phyloP scores from a whole-genome alignment of 164 flowering plant genomes.

The Liriodendron chinense region DNA sequence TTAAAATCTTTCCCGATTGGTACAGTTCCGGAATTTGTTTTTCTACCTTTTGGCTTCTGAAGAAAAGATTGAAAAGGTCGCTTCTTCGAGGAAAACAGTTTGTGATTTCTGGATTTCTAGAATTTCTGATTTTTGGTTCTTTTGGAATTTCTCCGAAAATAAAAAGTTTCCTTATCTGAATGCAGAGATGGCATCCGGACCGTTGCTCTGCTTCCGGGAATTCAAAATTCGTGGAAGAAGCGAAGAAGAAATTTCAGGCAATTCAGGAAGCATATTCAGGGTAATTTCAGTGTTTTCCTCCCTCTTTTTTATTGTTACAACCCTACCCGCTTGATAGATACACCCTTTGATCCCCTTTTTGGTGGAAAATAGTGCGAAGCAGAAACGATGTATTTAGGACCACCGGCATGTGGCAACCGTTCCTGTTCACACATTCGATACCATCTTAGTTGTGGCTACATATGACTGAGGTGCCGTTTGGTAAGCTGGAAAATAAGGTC shows the following conservation, averaged over 20 bases:
- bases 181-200: slow-evolving; percentile 98
- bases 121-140: background rate
- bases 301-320: background rate
- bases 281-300: slow-evolving; percentile 29
- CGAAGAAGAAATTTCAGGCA: slow-evolving; percentile 89
- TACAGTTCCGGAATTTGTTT: too few relatives aligned
- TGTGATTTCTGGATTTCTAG: too few relatives aligned
- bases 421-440: too few relatives aligned
- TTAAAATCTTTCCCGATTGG: too few relatives aligned
- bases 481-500: too few relatives aligned
- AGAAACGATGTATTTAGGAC: too few relatives aligned
- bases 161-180: background rate
- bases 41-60: too few relatives aligned
- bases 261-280: slow-evolving; percentile 96
- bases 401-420: too few relatives aligned
- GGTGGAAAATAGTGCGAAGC: too few relatives aligned
- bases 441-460: too few relatives aligned
- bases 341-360: background rate
- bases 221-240: slow-evolving; percentile 66
- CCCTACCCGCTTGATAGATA: background rate
- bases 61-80: background rate
- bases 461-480: too few relatives aligned
- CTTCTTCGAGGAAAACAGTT: background rate
- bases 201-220: slow-evolving; percentile 74
- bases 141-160: background rate